Evolutionary conservation across 2,329 filamentous ascomycete species (phyloP), one percentile per base, ranked within the genome.

Genomic region (Scytalidium sp.): DNA sequence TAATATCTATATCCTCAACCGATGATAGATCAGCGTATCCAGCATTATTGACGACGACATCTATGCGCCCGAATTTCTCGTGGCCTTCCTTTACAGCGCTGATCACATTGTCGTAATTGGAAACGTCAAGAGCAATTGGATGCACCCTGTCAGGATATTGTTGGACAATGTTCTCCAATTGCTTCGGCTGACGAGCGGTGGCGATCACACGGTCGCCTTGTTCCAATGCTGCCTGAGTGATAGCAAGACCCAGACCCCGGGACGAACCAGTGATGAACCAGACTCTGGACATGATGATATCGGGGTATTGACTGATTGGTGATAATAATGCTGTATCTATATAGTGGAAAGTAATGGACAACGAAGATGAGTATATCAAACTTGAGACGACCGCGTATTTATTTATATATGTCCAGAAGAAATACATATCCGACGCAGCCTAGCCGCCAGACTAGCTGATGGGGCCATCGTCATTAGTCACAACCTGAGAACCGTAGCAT

Each of bases 11-110:
- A 4, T 75, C 74, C 57, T 84, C 80, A 32, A 81, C 72, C 1
- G 76, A 71, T 15, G 74, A 75, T 8, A 64, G 60, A 2, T 79
- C 64, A n/a, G 77, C 75, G 51, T 81, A 82, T 3, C 80, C 81
- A 3, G 80, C 80, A 43, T 82, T 82, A 65, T 82, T 82, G 52
- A 80, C 71, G 5, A 83, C 73, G 1, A 82, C 72, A 59, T 84
- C 79, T 36, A 84, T 66, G 9, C 75, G 73, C 15, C 73, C 72
- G 61, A 83, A 83, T 40, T 73, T 74, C 3, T 70, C 61, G 1
- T 64, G 45, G 0, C 73, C 72, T 15, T 65, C 63, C 7, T 71
- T 51, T 1, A 70, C 59, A 2, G 65, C 63, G 6, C 59, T 45
- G 17, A 61, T 21, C 3, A 66, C 60, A 13, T 56, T 63, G 21